Conservation (phyloP, 192 early-diverging fungal species). For the Coemansia sp. region DNA sequence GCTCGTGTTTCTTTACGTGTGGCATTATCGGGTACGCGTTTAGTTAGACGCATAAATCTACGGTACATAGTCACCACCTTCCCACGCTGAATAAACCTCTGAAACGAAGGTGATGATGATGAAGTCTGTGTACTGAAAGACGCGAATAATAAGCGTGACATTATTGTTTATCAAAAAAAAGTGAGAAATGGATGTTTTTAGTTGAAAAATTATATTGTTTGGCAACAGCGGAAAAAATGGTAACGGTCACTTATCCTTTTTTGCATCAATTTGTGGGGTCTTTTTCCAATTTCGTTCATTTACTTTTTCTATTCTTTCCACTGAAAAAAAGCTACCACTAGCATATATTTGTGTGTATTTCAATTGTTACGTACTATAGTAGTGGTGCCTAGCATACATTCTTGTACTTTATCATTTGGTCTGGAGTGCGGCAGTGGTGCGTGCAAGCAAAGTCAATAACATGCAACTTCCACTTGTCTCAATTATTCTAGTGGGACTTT, state of each 20-base stretch:
- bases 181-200: too few relatives aligned
- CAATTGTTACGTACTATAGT: too few relatives aligned
- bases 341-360: too few relatives aligned
- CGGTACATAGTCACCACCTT: conserved; percentile 48
- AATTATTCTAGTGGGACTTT: conserved; percentile 20
- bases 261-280: background rate
- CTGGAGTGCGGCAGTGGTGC: background rate
- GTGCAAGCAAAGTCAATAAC: background rate
- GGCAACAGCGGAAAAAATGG: too few relatives aligned
- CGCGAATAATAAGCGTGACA: background rate
- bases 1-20: conserved; percentile 33
- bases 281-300: conserved; percentile 3
- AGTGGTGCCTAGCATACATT: background rate
- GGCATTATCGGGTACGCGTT: conserved; percentile 32
- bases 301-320: background rate
- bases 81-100: conserved; percentile 49
- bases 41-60: conserved; percentile 48
- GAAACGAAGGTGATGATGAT: conserved; percentile 26
- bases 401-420: background rate
- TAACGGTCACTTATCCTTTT: too few relatives aligned
- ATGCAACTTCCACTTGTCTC: conserved; percentile 39
- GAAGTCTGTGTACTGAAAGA: background rate
- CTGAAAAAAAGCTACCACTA: too few relatives aligned
- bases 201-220: background rate
- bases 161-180: background rate